Evolutionary conservation across 2,329 filamentous ascomycete genomes (phyloP).

Genomic region (Purpureocillium takamizusanense): DNA sequence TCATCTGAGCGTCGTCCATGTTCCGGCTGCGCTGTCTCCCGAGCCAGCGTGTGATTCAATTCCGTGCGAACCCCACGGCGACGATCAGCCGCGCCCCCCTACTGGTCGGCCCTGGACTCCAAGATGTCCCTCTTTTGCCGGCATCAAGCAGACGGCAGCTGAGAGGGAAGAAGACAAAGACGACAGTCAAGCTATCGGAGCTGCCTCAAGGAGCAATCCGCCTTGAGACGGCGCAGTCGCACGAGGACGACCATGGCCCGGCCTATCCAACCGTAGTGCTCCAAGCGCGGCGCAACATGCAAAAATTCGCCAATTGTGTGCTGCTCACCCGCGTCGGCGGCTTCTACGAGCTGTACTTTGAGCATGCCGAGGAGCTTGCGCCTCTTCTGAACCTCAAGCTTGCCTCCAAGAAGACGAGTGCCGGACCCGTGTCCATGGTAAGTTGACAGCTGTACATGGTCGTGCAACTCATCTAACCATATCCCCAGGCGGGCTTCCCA

Average conservation of each 20-base stretch:
- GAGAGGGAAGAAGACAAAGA: slow-evolving; percentile 46
- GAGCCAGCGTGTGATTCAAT: slow-evolving; percentile 3
- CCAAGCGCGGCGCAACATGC: slow-evolving; percentile 83
- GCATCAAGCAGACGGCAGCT: slow-evolving; percentile 9
- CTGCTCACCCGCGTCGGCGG: slow-evolving; percentile 85
- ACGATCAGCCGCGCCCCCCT: not conserved
- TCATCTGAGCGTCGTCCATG: too few relatives aligned
- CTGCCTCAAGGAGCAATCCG: slow-evolving; percentile 43
- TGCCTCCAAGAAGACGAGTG: slow-evolving; percentile 68
- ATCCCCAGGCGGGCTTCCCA: slow-evolving; percentile 72
- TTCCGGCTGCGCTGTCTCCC: not conserved
- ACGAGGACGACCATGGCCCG: slow-evolving; percentile 35
- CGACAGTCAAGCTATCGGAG: slow-evolving; percentile 44
- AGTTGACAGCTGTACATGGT: slow-evolving; percentile 6
- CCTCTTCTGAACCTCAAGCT: slow-evolving; percentile 84
- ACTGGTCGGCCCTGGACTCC: not conserved
- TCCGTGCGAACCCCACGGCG: not conserved
- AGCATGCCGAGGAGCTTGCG: slow-evolving; percentile 84
- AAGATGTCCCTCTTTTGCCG: slow-evolving; percentile 7
- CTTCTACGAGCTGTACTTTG: slow-evolving; percentile 97
- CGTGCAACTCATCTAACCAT: slow-evolving; percentile 6
- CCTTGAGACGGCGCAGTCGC: slow-evolving; percentile 14
- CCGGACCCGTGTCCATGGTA: slow-evolving; percentile 79
- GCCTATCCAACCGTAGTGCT: slow-evolving; percentile 80
- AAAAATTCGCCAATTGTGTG: slow-evolving; percentile 83